A percentile compares a stretch with the other conserved stretches of the same genome.
Evolutionary conservation across 345 rosid species (phyloP).

Genomic region (Viola odorata): DNA sequence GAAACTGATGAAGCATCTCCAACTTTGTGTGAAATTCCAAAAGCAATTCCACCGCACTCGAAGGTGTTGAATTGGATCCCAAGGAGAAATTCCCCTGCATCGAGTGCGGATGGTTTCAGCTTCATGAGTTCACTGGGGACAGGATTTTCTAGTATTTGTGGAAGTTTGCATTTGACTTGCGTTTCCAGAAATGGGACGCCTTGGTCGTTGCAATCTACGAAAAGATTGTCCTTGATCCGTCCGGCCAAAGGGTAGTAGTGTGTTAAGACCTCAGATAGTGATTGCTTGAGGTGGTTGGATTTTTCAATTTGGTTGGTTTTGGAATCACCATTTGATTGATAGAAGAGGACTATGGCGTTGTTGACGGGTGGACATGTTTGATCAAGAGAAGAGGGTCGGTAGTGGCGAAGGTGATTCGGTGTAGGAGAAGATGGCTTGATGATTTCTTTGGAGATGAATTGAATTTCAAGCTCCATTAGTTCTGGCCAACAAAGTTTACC

Average conservation of each 20-base stretch:
- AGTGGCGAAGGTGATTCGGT: conserved; percentile 23
- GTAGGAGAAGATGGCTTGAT: conserved; percentile 42
- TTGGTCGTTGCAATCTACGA: conserved; percentile 26
- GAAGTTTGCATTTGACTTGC: conserved; percentile 17
- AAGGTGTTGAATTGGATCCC: conserved; percentile 39
- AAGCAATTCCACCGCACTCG: conserved; percentile 39
- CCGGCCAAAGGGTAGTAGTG: conserved; percentile 52
- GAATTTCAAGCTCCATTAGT: conserved; percentile 20
- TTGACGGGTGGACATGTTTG: conserved; percentile 30
- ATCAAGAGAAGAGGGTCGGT: conserved; percentile 35
- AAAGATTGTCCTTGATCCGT: conserved; percentile 21
- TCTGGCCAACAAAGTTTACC: not conserved
- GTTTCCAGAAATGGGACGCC: conserved; percentile 24
- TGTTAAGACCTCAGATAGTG: conserved; percentile 35
- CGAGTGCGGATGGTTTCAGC: conserved; percentile 19
- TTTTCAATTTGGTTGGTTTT: conserved; percentile 3
- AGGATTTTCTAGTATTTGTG: conserved; percentile 9
- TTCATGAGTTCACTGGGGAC: conserved; percentile 17
- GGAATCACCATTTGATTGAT: conserved; percentile 8
- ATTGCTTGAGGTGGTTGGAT: conserved; percentile 25
- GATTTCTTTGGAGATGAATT: conserved; percentile 19
- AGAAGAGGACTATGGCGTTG: conserved; percentile 33
- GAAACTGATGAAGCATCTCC: conserved; percentile 36
- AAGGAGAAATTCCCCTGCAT: conserved; percentile 4
- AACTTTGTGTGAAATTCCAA: conserved; percentile 36